Conservation (phyloP, 345 rosid species). For the Clausena lansium region DNA sequence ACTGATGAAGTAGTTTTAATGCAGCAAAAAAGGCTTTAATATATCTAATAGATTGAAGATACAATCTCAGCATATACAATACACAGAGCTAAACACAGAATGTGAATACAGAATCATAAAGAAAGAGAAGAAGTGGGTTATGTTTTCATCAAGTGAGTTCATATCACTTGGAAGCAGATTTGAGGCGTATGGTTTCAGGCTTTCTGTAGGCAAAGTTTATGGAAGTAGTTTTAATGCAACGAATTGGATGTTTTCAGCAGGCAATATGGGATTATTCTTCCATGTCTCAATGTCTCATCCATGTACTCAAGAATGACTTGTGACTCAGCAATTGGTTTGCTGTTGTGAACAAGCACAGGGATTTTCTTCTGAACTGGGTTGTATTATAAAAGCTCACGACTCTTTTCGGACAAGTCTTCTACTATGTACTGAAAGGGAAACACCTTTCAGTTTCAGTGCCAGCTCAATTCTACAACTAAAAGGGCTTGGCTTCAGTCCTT, state of each 20-base stretch:
- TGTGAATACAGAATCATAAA: no score
- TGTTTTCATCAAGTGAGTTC: background rate
- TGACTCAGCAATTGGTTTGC: slow-evolving; percentile 35
- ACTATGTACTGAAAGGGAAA: slow-evolving; percentile 33
- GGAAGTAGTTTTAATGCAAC: no score
- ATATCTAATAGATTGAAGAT: background rate
- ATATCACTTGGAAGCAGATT: background rate
- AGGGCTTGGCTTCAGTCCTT: slow-evolving; percentile 24
- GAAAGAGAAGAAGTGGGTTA: background rate
- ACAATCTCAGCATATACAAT: background rate
- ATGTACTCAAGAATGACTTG: slow-evolving; percentile 39
- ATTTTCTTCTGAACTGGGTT: slow-evolving; percentile 40
- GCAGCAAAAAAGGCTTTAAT: background rate
- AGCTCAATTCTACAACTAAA: slow-evolving; percentile 35
- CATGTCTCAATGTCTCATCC: slow-evolving; percentile 45
- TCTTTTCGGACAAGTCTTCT: slow-evolving; percentile 34
- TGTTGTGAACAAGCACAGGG: slow-evolving; percentile 46
- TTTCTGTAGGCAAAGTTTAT: no score
- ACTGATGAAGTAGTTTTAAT: background rate
- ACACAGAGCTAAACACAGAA: no score
- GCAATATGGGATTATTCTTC: slow-evolving; percentile 35
- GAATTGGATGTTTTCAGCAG: slow-evolving; percentile 1
- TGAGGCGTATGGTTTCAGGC: background rate
- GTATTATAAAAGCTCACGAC: slow-evolving; percentile 32
- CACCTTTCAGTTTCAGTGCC: slow-evolving; percentile 39